These are phyloP conservation scores for Botrytis elliptica DNA, from an alignment of 2,329 filamentous ascomycete species.

Conservation along the genomic window DNA sequence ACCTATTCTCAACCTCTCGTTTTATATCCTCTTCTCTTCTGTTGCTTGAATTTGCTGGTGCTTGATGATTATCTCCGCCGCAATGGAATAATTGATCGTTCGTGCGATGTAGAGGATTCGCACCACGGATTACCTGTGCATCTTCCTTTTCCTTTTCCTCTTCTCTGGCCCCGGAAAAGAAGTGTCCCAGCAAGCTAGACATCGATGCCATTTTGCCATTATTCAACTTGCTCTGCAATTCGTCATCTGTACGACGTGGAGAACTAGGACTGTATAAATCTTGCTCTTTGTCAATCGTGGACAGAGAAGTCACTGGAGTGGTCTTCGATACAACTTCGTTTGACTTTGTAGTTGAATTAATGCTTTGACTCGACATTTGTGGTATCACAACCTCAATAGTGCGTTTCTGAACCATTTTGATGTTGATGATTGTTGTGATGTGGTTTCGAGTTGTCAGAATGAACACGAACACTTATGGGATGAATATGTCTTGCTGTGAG, in stretches of 20 bases:
- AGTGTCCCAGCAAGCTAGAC: not conserved
- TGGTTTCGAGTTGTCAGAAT: not conserved
- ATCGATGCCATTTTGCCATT: not conserved
- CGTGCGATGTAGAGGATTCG: not conserved
- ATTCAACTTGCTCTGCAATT: not conserved
- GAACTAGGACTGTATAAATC: not conserved
- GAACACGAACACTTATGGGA: not conserved
- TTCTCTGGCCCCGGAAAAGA: not conserved
- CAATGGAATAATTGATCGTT: not conserved
- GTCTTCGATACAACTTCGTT: not conserved
- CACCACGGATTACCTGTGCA: not conserved
- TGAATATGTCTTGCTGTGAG: not conserved
- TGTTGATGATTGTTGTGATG: not conserved
- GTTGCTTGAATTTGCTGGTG: too few species aligned
- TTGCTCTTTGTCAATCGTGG: not conserved
- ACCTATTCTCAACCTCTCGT: not conserved
- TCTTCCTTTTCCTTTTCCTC: too few species aligned
- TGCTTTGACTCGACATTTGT: not conserved
- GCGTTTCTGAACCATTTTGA: slow-evolving; percentile 8
- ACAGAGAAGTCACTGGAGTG: not conserved
- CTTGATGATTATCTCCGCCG: not conserved
- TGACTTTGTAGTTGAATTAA: not conserved
- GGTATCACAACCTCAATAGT: not conserved
- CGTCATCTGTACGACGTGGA: not conserved
- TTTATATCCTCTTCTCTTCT: not conserved